Base-by-base conservation (phyloP, 2,329 filamentous ascomycete species). In the Verticillium alfalfae region DNA sequence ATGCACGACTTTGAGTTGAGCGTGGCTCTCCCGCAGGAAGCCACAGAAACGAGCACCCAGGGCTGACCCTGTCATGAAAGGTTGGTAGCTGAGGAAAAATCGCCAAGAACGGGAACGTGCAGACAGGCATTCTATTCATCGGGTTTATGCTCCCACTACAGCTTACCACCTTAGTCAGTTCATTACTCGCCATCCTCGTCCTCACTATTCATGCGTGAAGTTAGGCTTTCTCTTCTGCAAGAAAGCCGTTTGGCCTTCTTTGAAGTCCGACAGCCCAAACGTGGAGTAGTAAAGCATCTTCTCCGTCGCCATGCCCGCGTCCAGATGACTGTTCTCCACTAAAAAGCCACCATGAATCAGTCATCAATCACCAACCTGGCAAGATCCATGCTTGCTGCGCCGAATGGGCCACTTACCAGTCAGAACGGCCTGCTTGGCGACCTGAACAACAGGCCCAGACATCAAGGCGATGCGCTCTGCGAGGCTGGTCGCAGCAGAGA, bases 401-500 rank as follows among this genome's bases (percentile, higher is more conserved):
- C 26, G 26, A 9, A 10, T 34, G 18, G 18, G 16, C 9, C 41
- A 64, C 72, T 69, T 68, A 78, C 77, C 75, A 36, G 73, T 73
- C 37, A 76, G 68, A 12, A 81, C 70, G 4, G 78, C 77, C 64
- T 79, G 72, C 67, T 81, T 81, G 10, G 75, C 79, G 59, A 78
- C 68, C 61, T 71, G 69, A 36, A 78, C 66, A 12, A 77, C 77
- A 22, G 78, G 73, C 41, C 68, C 72, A 2, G 76, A 78, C 60
- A 76, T 73, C 9, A 68, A 66, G 13, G 79, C 77, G 57, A 81
- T 74, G 56, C 69, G 71, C 52, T 67, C 67, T 7, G 79, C 79
- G 12, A 76, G 67, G 38, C 70, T 69, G 41, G 76, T 63, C 10
- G 78, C 72, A 60, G 76, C 73, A 5, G 72, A 67, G 1, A 79